Conservation (phyloP, 1,284 basidiomycete genomes). For the Coriolopsis trogii region DNA sequence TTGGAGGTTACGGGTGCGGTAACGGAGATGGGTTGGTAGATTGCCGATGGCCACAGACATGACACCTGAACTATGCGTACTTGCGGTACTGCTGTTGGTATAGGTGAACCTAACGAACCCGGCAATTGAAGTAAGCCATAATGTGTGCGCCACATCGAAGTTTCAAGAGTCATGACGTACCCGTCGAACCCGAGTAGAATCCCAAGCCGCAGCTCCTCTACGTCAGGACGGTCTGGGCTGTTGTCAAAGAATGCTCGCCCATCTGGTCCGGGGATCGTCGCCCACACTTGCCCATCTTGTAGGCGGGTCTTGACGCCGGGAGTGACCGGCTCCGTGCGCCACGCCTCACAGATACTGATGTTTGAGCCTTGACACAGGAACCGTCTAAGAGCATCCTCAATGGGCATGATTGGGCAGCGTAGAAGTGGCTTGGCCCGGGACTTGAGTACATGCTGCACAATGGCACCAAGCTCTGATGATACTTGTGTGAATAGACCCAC, state of each 20-base stretch:
- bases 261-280: conserved; percentile 9
- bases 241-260: conserved; percentile 18
- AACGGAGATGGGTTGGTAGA: conserved; percentile 12
- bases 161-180: conserved; percentile 6
- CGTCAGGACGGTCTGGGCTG: neutral
- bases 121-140: conserved; percentile 15
- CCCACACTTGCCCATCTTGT: conserved; percentile 6
- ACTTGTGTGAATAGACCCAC: neutral
- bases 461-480: neutral
- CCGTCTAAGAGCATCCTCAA: neutral
- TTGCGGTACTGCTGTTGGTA: too few relatives aligned
- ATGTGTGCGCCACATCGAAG: too few relatives aligned
- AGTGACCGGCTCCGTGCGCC: too few relatives aligned
- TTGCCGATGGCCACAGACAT: too few relatives aligned
- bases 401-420: too few relatives aligned
- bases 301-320: too few relatives aligned
- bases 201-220: conserved; percentile 16
- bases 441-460: neutral
- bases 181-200: conserved; percentile 20
- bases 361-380: neutral
- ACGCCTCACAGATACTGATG: too few relatives aligned
- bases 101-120: conserved; percentile 5
- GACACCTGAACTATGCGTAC: too few relatives aligned
- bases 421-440: too few relatives aligned
- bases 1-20: conserved; percentile 13